Base-by-base conservation (phyloP, 768 basidiomycete genomes). In the Trametopsis cervina region DNA sequence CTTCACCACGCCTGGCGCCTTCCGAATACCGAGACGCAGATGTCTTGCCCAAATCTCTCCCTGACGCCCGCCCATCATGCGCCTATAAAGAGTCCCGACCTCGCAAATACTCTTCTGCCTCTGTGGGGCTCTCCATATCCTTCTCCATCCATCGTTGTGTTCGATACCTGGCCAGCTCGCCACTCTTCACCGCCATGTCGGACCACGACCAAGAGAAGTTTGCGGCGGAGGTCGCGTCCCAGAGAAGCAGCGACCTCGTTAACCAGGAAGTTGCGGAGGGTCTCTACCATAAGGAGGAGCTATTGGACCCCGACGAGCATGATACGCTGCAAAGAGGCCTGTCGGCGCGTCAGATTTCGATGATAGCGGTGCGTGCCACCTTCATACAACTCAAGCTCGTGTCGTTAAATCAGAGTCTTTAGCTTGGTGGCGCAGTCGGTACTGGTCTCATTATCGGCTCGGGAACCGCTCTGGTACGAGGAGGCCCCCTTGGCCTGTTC, bases 391-490 rank as follows among this genome's bases (percentile, higher is more conserved):
- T 38, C 18, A 15, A 11, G 17, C 1, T 42, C 27, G 18, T 23
- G 21, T 17, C n/a, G n/a, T n/a, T n/a, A n/a, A n/a, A n/a, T n/a
- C n/a, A n/a, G 4, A 23, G 7, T 40, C 21, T 25, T 12, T 18
- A 63, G 64, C 62, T 66, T n/a, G 64, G 64, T 4, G 64, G 64
- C 37, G 63, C 64, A 7, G 56, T 66, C 38, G 64, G 63, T 2
- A 66, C 64, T 21, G 64, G 64, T 43, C 55, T 66, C 17, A 64
- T 66, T 46, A 64, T 66, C 35, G 63, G 68, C 18, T 81, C 78
- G 23, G 79, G 78, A 1, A 80, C 79, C 18, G 81, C 78, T 6
- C 65, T 83, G 13, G 64, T 69, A 36, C 66, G 74, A 46, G 77
- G 79, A 41, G 79, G 78, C 11, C 76, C 77, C 1, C 69, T 77